Base-by-base conservation (phyloP, 225 moss, liverwort and hornwort genomes). In the Rhytidiadelphus loreus region DNA sequence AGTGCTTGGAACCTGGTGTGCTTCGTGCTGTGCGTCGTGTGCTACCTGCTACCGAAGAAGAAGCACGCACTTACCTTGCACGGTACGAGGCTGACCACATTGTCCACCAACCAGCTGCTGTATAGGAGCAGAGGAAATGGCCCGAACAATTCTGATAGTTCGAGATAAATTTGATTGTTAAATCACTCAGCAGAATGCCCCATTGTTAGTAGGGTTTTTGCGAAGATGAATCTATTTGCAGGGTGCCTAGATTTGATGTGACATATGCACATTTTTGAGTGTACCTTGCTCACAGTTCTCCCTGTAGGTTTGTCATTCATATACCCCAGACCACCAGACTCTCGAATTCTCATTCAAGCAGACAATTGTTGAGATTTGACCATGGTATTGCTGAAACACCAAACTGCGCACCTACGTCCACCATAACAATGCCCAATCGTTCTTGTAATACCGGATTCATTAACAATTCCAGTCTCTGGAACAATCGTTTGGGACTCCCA, bases 61-160 rank as follows among this genome's bases (percentile, higher is more conserved):
- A 98, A 94, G 98, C 98, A 41, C 94, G 96, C 35, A 94, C 92
- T 41, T 88, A 86, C 88, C 90, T 98, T 16, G 86, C 95, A 81
- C 95, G 98, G 32, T 93, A 93, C 63, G 96, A 96, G 83, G 97
- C 97, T 58, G 98, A 98, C 82, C 96, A 96, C 89, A 89, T 88
- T 59, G 90, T 89, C 60, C 90, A 94, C 79, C 33, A 89, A 89
- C 87, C 83, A 76, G 70, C 83, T 75, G 28, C 28, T 63, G 43
- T 24, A 39, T 60, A 58, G 62, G 63, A 61, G 83, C 83, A 78
- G 88, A 64, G 65, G 52, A 50, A 43, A 65, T 74, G 81, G 46
- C 32, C 57, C 52, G 58, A 19, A 43, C 22, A 60, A 37, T 35
- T 13, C 29, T 79, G 22, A n/a, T 66, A 8, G n/a, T 46, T 73